phyloP scores from a whole-genome alignment of 805 yeast genomes.

The Yamadazyma phyllophila region DNA sequence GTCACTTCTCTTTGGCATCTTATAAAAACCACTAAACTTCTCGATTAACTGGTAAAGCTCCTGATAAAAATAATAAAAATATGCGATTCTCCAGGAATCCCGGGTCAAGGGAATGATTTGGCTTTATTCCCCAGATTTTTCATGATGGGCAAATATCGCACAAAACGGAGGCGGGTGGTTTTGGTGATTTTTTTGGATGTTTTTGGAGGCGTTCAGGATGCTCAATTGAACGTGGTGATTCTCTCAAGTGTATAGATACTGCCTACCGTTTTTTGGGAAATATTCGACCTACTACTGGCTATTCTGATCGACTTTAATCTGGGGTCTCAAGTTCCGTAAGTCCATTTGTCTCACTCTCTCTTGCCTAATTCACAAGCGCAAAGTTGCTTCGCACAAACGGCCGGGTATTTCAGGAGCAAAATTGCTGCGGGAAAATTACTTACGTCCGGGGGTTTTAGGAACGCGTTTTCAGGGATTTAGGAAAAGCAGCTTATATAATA shows the following conservation, averaged over 20 bases:
- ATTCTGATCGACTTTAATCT: background rate
- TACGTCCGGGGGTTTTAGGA: background rate
- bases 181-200: background rate
- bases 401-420: conserved; percentile 4
- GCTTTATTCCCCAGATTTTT: conserved; percentile 8
- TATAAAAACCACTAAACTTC: background rate
- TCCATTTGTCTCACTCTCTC: conserved; percentile 6
- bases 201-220: background rate
- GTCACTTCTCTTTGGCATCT: conserved; percentile 7
- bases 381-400: conserved; percentile 4
- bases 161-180: background rate
- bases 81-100: conserved; percentile 2
- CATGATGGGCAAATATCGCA: background rate
- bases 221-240: background rate
- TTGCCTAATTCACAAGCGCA: conserved; percentile 1
- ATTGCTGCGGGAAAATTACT: background rate
- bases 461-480: too few relatives aligned
- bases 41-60: background rate
- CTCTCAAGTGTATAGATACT: background rate
- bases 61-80: background rate
- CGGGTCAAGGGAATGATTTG: conserved; percentile 7
- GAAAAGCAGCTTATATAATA: too few relatives aligned
- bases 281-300: too few relatives aligned
- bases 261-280: too few relatives aligned
- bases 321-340: conserved; percentile 3